phyloP scores from a whole-genome alignment of 768 basidiomycete genomes.

The Russula vinacea region DNA sequence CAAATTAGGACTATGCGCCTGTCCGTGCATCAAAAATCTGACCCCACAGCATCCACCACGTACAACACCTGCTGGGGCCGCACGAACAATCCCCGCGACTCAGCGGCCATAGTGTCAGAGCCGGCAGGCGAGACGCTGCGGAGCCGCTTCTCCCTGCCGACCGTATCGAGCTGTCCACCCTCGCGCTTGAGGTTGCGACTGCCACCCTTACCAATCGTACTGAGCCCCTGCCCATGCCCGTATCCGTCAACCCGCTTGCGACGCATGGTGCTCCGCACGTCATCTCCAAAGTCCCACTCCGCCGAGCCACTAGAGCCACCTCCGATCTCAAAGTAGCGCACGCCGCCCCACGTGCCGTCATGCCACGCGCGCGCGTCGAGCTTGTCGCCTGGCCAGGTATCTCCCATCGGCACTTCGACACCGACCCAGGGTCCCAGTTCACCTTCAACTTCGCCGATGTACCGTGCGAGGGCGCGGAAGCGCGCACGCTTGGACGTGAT shows the following conservation, averaged over 20 bases:
- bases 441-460: constrained; percentile 83
- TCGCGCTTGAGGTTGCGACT: constrained; percentile 47
- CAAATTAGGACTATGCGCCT: background rate
- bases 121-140: constrained; percentile 65
- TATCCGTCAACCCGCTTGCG: constrained; percentile 39
- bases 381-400: constrained; percentile 49
- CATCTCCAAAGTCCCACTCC: constrained; percentile 62
- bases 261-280: constrained; percentile 40
- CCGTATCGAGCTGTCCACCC: constrained; percentile 50
- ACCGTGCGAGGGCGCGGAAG: constrained; percentile 83
- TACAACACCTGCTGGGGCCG: constrained; percentile 84
- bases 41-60: constrained; percentile 74
- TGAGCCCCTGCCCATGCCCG: constrained; percentile 30
- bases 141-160: constrained; percentile 54
- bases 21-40: constrained; percentile 22
- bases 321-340: constrained; percentile 81
- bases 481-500: constrained; percentile 78
- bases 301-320: constrained; percentile 58
- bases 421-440: constrained; percentile 87
- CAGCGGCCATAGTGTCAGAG: constrained; percentile 55
- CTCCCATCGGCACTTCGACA: constrained; percentile 77
- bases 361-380: constrained; percentile 75
- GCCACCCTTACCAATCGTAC: constrained; percentile 38
- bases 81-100: constrained; percentile 76
- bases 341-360: constrained; percentile 78